Percentiles rank a stretch among this genome's conserved stretches.
These are phyloP conservation scores for Colletotrichum liaoningense DNA, from an alignment of 2,329 filamentous ascomycete species.

Conservation along the genomic window DNA sequence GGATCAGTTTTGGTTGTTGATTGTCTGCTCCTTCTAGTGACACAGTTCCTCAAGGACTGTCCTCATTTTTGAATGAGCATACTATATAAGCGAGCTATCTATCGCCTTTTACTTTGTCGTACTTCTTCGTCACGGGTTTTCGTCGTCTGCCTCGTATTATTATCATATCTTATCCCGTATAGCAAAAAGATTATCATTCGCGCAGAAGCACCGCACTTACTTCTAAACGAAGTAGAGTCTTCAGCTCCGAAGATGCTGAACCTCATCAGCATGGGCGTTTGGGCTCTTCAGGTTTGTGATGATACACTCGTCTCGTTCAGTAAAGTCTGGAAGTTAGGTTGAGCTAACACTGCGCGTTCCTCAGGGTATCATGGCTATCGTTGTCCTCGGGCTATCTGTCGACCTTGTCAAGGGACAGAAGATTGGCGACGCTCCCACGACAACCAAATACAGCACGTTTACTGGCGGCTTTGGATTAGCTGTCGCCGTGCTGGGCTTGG, in stretches of 20 bases:
- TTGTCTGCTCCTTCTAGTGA: background rate
- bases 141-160: background rate
- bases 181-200: background rate
- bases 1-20: background rate
- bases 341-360: background rate
- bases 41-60: background rate
- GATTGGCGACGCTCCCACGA: constrained; percentile 16
- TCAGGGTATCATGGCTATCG: constrained; percentile 30
- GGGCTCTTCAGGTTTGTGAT: constrained; percentile 28
- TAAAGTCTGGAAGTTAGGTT: background rate
- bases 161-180: background rate
- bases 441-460: constrained; percentile 26
- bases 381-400: constrained; percentile 26
- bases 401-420: constrained; percentile 15
- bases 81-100: background rate
- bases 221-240: background rate
- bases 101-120: background rate
- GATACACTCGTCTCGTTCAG: background rate
- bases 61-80: background rate
- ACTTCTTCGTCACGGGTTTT: background rate
- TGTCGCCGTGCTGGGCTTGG: constrained; percentile 15
- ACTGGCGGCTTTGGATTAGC: constrained; percentile 24
- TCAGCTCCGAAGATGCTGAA: constrained; percentile 2
- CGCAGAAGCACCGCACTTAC: background rate
- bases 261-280: constrained; percentile 20